Evolutionary conservation across 2,329 filamentous ascomycete species (phyloP), one percentile per base, ranked within the genome.

Genomic region (Harringtonia lauricola): DNA sequence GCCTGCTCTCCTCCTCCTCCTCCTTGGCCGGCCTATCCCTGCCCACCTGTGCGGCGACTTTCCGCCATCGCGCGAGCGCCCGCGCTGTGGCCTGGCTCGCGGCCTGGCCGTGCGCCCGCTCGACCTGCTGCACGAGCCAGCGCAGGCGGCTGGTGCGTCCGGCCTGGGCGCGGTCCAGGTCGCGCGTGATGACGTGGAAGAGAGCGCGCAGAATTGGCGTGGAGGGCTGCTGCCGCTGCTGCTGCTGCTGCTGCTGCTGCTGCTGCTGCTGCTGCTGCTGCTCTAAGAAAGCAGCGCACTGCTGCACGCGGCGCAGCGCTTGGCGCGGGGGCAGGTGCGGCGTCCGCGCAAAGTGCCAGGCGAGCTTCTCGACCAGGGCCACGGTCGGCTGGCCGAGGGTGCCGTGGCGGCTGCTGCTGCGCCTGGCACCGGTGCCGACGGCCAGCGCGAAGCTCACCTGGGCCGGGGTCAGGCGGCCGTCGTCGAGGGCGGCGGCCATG

Each of bases 81-180:
- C 40, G 45, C 8, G 45, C 54, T 22, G 52, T 53, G 14, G 47
- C 39, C 21, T 40, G 24, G 1, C 54, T 54, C 15, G 51, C 42
- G 9, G 51, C 47, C 1, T 46, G 33, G 14, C 57, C 54, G 37
- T 57, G 49, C 15, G 59, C 51, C 17, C 49, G 49, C 36, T 54
- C 35, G 14, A 67, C 44, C 17, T 64, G 37, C 18, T 46, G 44
- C 21, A 67, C 36, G 41, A 61, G 55, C 62, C 62, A 66, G 36
- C 50, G 50, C 35, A 67, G 47, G 17, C 64, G 61, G 21, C 48
- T 48, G 26, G 55, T 59, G 31, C 59, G 57, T 4, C 64, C 65
- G 18, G 55, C 56, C 24, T 48, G 43, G 31, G 57, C 58, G n/a
- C 54, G 47, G 19, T 46, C 54, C 39, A 68, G 51, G 41, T 64